Base-by-base conservation (phyloP, 805 yeast genomes). In the Barnettozyma botsteinii region DNA sequence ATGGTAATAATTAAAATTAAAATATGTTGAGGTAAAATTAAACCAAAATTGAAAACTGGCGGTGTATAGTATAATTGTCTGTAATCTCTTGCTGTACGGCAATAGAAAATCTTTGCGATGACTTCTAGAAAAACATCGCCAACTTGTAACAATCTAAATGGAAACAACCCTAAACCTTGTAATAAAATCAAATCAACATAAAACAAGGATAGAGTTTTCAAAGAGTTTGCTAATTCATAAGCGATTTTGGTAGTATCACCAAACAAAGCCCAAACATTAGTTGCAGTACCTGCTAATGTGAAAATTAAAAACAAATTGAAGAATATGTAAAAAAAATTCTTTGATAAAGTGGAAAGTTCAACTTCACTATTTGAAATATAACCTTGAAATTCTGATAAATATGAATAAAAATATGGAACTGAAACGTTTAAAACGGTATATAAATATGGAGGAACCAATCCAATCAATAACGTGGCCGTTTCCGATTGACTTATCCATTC, bases 221-320 rank as follows among this genome's bases (percentile, higher is more conserved):
- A 69, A 0, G 95, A 83, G 25, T 79, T 75, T 0, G 98, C 98
- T 43, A 91, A 66, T 53, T 85, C 88, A 49, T 79, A 77, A 0
- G 98, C 98, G 40, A 91, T 75, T 59, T 85, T 80, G 3, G 95
- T 85, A 1, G 98, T 87, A 56, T 93, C 98, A 54, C 87, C 84
- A 35, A 89, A 67, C 45, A 78, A 75, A 37, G 83, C 81, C 85
- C 86, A 79, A 45, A 77, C 77, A 50, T 79, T 78, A 4, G 93
- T 76, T 2, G 93, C 91, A 1, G 96, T 86, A 47, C 96, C 96
- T 8, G 95, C 95, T 54, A 89, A 73, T 0, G 98, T 91, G 65
- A 93, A 93, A 31, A 91, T 93, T 56, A 91, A 69, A 55, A 91
- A 93, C 72, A 93, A 72, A 62, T 91, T 91, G 48, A 91, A 94